Evolutionary conservation across 2,329 filamentous ascomycete species (phyloP), one percentile per base, ranked within the genome.

Genomic region (Neoscytalidium dimidiatum): DNA sequence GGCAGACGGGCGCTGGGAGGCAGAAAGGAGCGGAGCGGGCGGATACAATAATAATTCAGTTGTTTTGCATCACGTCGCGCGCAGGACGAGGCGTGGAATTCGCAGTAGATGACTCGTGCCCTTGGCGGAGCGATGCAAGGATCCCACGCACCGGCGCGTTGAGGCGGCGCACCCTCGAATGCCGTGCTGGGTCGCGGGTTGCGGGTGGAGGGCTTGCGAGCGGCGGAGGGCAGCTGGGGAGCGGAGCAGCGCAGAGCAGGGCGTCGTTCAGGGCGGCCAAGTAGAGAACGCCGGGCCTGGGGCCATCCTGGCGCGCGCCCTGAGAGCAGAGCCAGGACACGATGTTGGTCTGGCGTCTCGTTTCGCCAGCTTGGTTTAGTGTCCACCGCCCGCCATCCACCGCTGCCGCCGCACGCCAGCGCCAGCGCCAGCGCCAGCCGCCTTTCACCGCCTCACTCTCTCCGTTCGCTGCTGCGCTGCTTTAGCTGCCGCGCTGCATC

Each of bases 281-380:
- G 35, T 41, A 44, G 53, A 41, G 44, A n/a, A 11, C n/a, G 46
- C 13, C 46, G 26, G 53, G 31, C 46, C 26, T 28, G 46, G 46
- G 29, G 49, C 49, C 49, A 58, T 58, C 53, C 56, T 44, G 56
- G 56, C 56, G 56, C 29, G 35, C 57, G 57, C 41, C 44, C 41
- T 61, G 44, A 46, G 46, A 62, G 58, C 58, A 46, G 46, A 62
- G 58, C 58, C 58, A 13, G 29, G 58, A 62, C 58, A 51, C 58
- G 43, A 49, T 62, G 58, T 41, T 51, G 58, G n/a, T 51, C 44
- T 51, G 21, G 41, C 28, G 41, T 11, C 56, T 60, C 56, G 56
- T 60, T 46, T 60, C 56, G 56, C 53, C 23, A 23, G 46, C 19
- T 11, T 29, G 7, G 23, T 19, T 8, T 14, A 49, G 46, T 23